Base-by-base conservation (phyloP, 2,329 filamentous ascomycete genomes). In the Hawksworthiomyces lignivorus region DNA sequence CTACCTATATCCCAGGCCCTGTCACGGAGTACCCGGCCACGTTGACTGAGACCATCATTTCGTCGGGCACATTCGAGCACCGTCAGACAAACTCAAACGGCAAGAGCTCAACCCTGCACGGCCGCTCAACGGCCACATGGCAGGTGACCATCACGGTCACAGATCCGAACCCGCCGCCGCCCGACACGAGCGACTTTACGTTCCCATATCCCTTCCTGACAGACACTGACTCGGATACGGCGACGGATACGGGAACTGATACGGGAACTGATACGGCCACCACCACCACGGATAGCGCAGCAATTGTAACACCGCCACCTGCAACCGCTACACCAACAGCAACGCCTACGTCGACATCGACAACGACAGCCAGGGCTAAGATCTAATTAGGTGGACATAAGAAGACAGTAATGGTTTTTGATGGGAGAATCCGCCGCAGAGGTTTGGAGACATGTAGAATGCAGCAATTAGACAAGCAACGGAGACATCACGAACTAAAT, bases 121-220 rank as follows among this genome's bases (percentile, higher is more conserved):
- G 32, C 6, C 28, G 21, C n/a, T 41, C 39, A n/a, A 46, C 44
- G 10, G 27, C 31, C 3, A 43, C 39, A 11, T 43, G 37, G 40
- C 32, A 39, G 24, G 14, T 46, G 17, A 46, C 40, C 14, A 4
- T 36, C 28, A 46, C 44, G 5, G 32, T 43, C 28, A 37, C 31
- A 2, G 44, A 46, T 32, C 44, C 44, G 15, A 46, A 46, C 39
- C 44, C 36, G 33, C 44, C 36, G 18, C 41, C 31, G 31, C 35
- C 32, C 14, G 44, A 46, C 21, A 37, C 31, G 15, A 7, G 10
- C 19, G 40, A 46, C 18, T 41, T 43, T 11, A 33, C 40, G 14
- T 43, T 36, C 24, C 36, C 44, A 4, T 46, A 41, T 14, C 43
- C 43, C 3, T 46, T 46, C 19, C 21, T 28, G 2, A 43, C 41